Percentiles rank a stretch among this genome's conserved stretches.
Conservation (phyloP, 106 monocot genomes). For the Hemerocallis citrina region DNA sequence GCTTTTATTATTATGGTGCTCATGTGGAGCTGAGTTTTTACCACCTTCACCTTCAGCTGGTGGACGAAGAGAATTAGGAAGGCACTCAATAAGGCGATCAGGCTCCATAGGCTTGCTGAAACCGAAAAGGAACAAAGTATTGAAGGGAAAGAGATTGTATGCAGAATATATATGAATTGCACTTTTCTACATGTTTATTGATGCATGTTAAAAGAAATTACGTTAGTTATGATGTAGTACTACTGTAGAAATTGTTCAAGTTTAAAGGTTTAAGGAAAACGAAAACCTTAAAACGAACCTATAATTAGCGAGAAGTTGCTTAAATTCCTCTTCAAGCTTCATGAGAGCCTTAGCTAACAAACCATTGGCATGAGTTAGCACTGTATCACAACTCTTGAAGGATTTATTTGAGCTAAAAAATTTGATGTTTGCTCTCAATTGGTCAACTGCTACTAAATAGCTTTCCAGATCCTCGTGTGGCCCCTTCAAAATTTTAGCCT, state of each 20-base stretch:
- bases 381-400: slow-evolving; percentile 54
- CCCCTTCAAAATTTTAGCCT: slow-evolving; percentile 65
- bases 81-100: slow-evolving; percentile 61
- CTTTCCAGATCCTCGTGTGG: slow-evolving; percentile 77
- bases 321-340: slow-evolving; percentile 79
- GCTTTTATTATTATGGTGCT: slow-evolving; percentile 29
- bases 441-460: slow-evolving; percentile 63
- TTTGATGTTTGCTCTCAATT: slow-evolving; percentile 37
- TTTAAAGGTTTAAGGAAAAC: not conserved
- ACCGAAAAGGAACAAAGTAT: slow-evolving; percentile 15
- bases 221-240: not conserved
- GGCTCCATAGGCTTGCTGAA: slow-evolving; percentile 83
- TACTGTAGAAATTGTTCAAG: too few species aligned
- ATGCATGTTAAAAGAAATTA: not conserved
- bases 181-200: not conserved
- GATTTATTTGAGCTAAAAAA: slow-evolving; percentile 57
- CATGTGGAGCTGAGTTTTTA: slow-evolving; percentile 26
- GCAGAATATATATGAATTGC: not conserved
- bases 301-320: slow-evolving; percentile 43
- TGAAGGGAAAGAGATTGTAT: not conserved
- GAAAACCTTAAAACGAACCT: slow-evolving; percentile 21
- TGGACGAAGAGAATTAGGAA: slow-evolving; percentile 57
- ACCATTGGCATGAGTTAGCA: slow-evolving; percentile 55
- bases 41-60: slow-evolving; percentile 30
- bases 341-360: slow-evolving; percentile 55